A percentile compares a stretch with the other conserved stretches of the same genome.
phyloP scores from a whole-genome alignment of 768 basidiomycete species.

The Mycena olivaceomarginata region DNA sequence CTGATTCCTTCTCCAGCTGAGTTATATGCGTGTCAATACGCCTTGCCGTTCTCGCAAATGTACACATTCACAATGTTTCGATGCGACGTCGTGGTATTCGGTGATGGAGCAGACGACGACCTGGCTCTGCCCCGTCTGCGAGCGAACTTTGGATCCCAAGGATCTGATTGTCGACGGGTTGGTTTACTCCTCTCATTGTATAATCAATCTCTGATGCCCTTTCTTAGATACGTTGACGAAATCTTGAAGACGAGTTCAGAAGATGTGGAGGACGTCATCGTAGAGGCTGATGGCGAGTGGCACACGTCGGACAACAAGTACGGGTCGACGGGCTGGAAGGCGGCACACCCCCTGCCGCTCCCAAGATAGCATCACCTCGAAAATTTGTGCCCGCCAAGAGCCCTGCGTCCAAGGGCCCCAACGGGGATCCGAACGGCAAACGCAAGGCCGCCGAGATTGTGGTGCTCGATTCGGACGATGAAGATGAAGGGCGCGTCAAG shows the following conservation, averaged over 20 bases:
- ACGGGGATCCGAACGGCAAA: conserved; percentile 61
- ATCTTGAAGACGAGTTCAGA: conserved; percentile 89
- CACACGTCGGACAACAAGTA: conserved; percentile 93
- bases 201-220: conserved; percentile 12
- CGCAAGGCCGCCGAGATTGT: conserved; percentile 74
- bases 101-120: conserved; percentile 98
- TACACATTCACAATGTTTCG: conserved; percentile 96
- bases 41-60: conserved; percentile 94
- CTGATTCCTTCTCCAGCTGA: conserved; percentile 69
- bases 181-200: conserved; percentile 44
- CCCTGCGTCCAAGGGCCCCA: conserved; percentile 51
- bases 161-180: conserved; percentile 96
- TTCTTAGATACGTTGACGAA: conserved; percentile 86
- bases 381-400: conserved; percentile 54
- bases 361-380: conserved; percentile 53
- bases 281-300: conserved; percentile 98
- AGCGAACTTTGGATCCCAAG: conserved; percentile 82
- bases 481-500: conserved; percentile 86
- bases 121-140: conserved; percentile 96
- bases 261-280: conserved; percentile 91
- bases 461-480: conserved; percentile 86
- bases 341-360: conserved; percentile 60
- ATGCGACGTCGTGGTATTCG: conserved; percentile 94
- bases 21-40: conserved; percentile 88
- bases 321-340: conserved; percentile 84